Evolutionary conservation across 768 basidiomycete species (phyloP), one percentile per base, ranked within the genome.

Genomic region (Pulveroboletus sp.): DNA sequence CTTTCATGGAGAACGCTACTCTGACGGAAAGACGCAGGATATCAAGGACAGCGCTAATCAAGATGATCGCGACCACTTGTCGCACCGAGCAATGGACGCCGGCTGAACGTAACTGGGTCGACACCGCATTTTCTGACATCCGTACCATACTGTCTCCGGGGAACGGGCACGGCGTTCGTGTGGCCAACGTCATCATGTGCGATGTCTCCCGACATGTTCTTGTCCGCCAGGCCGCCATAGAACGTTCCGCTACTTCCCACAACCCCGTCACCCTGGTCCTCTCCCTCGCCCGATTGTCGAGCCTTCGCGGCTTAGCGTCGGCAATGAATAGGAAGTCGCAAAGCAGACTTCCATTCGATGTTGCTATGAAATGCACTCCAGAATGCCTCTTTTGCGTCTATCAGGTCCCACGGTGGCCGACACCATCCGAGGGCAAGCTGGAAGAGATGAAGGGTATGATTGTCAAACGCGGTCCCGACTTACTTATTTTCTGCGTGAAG

Each of bases 81-180:
- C 55, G 51, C 39, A 46, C 47, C 30, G 45, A 61, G 15, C 57
- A 46, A 18, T 69, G 68, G 66, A 63, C 42, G 48, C 60, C 62
- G 32, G 17, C 43, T n/a, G 60, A 49, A 52, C 63, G 57, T 24
- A 50, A 33, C 43, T 62, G 60, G 63, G 14, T n/a, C 10, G 39
- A 65, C 8, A 57, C 62, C 0, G 60, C 57, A 6, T 45, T 57
- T 43, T 38, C 57, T 4, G 63, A 62, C 31, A 51, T 63, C 10
- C 59, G 48, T 4, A 49, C 57, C 27, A 56, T 63, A 17, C 21
- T 59, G 35, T 54, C 42, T 39, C 38, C 63, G 32, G 54, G 18
- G 45, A 42, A 52, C 6, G 35, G 26, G 2, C 32, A 37, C 11
- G 38, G 28, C 1, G 8, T n/a, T 32, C 51, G 36, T 11, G 33